Conservation (phyloP, 73 alveolate genomes). For the Paraurostyla sp. region DNA sequence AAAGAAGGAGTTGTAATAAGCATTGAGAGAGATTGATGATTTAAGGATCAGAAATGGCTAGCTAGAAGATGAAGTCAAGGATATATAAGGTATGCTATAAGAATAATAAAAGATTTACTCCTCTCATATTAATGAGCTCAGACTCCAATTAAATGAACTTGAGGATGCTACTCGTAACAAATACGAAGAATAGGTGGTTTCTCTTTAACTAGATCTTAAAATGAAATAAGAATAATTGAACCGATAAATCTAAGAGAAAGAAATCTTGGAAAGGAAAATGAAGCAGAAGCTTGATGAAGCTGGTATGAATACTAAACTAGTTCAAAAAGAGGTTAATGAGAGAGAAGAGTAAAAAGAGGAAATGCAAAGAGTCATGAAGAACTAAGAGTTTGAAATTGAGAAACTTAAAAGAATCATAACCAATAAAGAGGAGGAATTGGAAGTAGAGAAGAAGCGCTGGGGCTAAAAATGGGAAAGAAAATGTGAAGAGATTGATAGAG, state of each 20-base stretch:
- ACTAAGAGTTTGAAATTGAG: conserved; percentile 39
- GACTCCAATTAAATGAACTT: conserved; percentile 23
- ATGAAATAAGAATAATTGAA: conserved; percentile 6
- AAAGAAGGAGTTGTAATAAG: conserved; percentile 21
- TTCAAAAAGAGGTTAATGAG: conserved; percentile 9
- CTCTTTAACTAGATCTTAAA: conserved; percentile 11
- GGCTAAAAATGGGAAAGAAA: conserved; percentile 26
- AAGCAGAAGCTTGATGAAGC: conserved; percentile 20
- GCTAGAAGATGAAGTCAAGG: conserved; percentile 44
- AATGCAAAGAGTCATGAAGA: neutral
- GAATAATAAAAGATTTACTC: conserved; percentile 32
- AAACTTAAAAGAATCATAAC: conserved; percentile 23
- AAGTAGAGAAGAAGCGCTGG: conserved; percentile 34
- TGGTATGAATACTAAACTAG: neutral
- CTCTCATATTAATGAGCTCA: conserved; percentile 38
- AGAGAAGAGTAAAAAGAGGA: conserved; percentile 31
- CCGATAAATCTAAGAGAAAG: neutral
- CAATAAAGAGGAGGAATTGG: conserved; percentile 33
- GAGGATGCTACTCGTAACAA: conserved; percentile 50
- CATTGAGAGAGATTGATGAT: neutral
- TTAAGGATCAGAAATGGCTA: neutral
- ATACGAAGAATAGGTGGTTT: conserved; percentile 30
- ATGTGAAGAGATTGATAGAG: conserved; percentile 14
- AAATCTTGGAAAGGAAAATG: conserved; percentile 1
- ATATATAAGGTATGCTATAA: conserved; percentile 33